Conservation (phyloP, 331 rosid species). For the Rhamnella rubrinervis region DNA sequence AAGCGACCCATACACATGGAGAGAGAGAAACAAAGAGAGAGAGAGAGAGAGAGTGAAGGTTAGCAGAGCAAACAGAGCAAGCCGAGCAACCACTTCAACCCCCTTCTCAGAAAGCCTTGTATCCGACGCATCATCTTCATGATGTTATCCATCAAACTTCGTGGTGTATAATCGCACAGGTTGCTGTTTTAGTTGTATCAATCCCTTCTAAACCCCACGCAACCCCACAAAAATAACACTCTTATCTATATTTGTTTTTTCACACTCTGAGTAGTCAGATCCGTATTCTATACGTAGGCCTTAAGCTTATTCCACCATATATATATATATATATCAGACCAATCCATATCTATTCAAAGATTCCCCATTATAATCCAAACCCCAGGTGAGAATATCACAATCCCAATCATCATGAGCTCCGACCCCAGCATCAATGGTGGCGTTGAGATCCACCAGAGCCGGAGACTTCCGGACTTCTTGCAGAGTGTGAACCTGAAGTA, state of each 20-base stretch:
- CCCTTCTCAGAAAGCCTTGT: neutral
- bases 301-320: neutral
- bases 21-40: neutral
- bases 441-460: constrained; percentile 37
- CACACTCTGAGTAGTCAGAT: neutral
- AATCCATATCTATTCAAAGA: too few species aligned
- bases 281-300: neutral
- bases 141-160: constrained; percentile 3
- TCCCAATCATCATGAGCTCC: constrained; percentile 28
- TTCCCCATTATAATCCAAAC: neutral
- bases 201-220: constrained; percentile 9
- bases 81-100: neutral
- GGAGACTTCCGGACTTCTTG: constrained; percentile 35
- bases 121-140: neutral
- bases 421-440: constrained; percentile 15
- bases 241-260: neutral
- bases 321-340: neutral
- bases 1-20: neutral
- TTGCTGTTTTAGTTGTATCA: constrained; percentile 26
- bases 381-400: neutral
- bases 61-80: constrained; percentile 11
- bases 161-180: neutral
- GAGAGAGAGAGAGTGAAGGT: neutral
- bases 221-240: neutral
- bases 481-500: constrained; percentile 51